Evolutionary conservation across 2,329 filamentous ascomycete species (phyloP).

Genomic region (Fusarium sp.): DNA sequence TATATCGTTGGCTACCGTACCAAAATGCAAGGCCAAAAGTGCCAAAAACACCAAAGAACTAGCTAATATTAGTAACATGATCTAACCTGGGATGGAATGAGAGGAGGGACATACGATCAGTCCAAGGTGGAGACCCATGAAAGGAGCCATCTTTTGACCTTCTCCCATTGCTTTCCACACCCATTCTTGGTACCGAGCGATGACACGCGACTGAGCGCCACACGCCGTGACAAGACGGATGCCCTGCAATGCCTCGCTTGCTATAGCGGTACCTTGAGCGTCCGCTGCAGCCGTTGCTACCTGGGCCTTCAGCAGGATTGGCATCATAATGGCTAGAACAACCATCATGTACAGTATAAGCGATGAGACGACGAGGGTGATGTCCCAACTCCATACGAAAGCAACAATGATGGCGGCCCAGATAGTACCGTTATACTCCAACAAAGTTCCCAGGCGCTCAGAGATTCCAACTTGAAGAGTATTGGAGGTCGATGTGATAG

Average conservation of each 20-base stretch:
- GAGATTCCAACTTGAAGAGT: constrained; percentile 67
- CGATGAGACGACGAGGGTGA: constrained; percentile 65
- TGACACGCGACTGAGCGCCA: constrained; percentile 57
- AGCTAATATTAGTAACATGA: not conserved
- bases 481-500: constrained; percentile 67
- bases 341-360: constrained; percentile 59
- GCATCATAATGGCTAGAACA: constrained; percentile 48
- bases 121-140: constrained; percentile 32
- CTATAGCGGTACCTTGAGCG: constrained; percentile 57
- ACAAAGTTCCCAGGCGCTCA: constrained; percentile 61
- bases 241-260: constrained; percentile 58
- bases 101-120: constrained; percentile 21
- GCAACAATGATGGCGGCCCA: constrained; percentile 63
- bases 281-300: constrained; percentile 39
- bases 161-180: constrained; percentile 54
- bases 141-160: constrained; percentile 52
- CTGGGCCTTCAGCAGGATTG: constrained; percentile 39
- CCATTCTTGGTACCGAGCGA: constrained; percentile 55
- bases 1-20: constrained; percentile 58
- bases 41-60: constrained; percentile 53
- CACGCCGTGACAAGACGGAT: constrained; percentile 61
- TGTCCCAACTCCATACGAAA: constrained; percentile 65
- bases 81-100: not conserved
- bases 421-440: constrained; percentile 60
- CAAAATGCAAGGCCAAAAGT: constrained; percentile 60